These are phyloP conservation scores for Adansonia rubrostipa DNA, from an alignment of 441 rosid genomes.

Conservation along the genomic window DNA sequence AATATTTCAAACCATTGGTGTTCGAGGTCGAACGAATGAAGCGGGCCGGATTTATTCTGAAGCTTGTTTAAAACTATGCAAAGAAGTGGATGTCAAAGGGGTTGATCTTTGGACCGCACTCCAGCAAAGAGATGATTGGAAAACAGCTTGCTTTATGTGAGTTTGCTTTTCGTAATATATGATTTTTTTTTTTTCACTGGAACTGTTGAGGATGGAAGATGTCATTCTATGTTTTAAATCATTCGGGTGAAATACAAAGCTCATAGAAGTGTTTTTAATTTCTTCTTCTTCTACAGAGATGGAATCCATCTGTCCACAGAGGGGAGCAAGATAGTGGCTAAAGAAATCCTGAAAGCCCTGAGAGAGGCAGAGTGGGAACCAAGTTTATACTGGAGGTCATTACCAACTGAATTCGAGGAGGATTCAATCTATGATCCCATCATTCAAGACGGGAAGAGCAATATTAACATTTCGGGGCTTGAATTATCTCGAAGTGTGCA, in stretches of 20 bases:
- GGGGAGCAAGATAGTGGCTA: conserved; percentile 62
- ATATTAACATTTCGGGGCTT: conserved; percentile 17
- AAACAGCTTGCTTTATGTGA: conserved; percentile 64
- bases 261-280: no score
- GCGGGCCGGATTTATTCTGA: conserved; percentile 60
- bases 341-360: conserved; percentile 60
- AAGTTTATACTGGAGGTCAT: conserved; percentile 56
- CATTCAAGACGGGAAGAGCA: conserved; percentile 23
- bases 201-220: no score
- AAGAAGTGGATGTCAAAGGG: conserved; percentile 54
- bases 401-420: conserved; percentile 57
- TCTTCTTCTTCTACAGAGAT: conserved; percentile 43
- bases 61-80: conserved; percentile 66
- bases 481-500: neutral
- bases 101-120: conserved; percentile 73
- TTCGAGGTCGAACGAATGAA: conserved; percentile 56
- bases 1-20: conserved; percentile 22
- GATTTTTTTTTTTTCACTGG: no score
- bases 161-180: conserved; percentile 22
- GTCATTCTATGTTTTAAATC: no score
- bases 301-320: conserved; percentile 68
- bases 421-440: conserved; percentile 30
- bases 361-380: conserved; percentile 79
- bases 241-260: no score
- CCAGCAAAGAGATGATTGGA: conserved; percentile 69